Conservation (phyloP, 2,329 filamentous ascomycete genomes). For the Eutypella sp. region DNA sequence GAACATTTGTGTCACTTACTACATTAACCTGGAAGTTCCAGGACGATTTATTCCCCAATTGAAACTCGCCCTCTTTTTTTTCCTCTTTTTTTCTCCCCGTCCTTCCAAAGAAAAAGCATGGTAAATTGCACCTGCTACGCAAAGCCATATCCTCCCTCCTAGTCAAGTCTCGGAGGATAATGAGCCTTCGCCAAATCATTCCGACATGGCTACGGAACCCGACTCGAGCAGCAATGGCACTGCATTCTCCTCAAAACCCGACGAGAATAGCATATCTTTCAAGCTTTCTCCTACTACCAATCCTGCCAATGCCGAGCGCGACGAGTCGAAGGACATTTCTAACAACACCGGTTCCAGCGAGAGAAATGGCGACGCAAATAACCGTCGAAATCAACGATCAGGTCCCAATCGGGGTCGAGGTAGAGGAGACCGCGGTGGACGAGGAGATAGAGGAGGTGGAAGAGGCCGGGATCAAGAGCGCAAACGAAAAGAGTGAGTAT, state of each 20-base stretch:
- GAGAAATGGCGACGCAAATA: slow-evolving; percentile 9
- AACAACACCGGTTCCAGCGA: slow-evolving; percentile 9
- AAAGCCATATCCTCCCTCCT: background rate
- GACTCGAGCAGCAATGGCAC: slow-evolving; percentile 3
- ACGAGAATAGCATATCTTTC: slow-evolving; percentile 2
- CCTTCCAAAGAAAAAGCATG: too few relatives aligned
- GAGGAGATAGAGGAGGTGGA: slow-evolving; percentile 5
- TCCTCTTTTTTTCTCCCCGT: too few relatives aligned
- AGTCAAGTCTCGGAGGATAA: slow-evolving; percentile 1
- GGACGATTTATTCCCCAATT: background rate
- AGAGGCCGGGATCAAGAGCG: slow-evolving; percentile 1
- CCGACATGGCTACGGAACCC: slow-evolving; percentile 18
- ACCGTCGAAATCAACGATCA: slow-evolving; percentile 11
- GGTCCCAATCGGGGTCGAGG: slow-evolving; percentile 13
- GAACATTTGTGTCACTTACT: too few relatives aligned
- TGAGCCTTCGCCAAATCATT: slow-evolving; percentile 16
- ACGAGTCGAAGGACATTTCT: slow-evolving; percentile 7
- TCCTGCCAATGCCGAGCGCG: slow-evolving; percentile 6
- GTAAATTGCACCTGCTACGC: background rate
- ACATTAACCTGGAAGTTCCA: too few relatives aligned
- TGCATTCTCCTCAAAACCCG: slow-evolving; percentile 1
- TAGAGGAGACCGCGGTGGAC: slow-evolving; percentile 11
- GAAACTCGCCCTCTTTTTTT: background rate
- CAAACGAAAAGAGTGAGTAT: slow-evolving; percentile 9
- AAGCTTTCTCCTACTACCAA: slow-evolving; percentile 4